Evolutionary conservation across 768 basidiomycete species (phyloP).

Genomic region (Mycena chlorophos): DNA sequence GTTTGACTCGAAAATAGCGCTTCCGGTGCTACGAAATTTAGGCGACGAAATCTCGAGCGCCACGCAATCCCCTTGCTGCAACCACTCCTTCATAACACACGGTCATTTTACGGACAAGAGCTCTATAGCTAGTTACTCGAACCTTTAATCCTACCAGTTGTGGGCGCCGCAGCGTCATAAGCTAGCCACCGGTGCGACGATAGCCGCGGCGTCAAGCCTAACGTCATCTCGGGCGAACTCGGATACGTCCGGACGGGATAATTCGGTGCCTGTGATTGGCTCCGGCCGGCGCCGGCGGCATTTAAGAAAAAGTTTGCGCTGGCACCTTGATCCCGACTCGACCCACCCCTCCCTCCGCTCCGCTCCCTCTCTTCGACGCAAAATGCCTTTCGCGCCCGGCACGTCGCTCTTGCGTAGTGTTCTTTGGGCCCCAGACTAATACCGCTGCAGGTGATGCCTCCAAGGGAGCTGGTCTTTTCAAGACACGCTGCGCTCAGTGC

Average conservation of each 20-base stretch:
- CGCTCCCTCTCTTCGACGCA: not conserved
- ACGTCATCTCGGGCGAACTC: not conserved
- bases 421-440: not conserved
- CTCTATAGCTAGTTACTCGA: too few relatives aligned
- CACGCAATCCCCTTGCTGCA: too few relatives aligned
- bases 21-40: too few relatives aligned
- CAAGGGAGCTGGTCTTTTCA: slow-evolving; percentile 95
- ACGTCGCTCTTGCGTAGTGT: slow-evolving; percentile 15
- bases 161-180: too few relatives aligned
- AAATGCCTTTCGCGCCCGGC: slow-evolving; percentile 49
- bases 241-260: not conserved
- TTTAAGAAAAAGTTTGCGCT: slow-evolving; percentile 2
- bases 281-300: not conserved
- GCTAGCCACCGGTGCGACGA: too few relatives aligned
- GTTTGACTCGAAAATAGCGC: too few relatives aligned
- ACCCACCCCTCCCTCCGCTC: not conserved
- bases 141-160: too few relatives aligned
- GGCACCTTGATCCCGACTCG: not conserved
- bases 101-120: too few relatives aligned
- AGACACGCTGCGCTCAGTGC: slow-evolving; percentile 93
- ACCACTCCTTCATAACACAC: too few relatives aligned
- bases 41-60: too few relatives aligned
- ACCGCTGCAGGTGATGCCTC: slow-evolving; percentile 65
- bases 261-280: not conserved
- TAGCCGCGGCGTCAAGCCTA: too few relatives aligned